Evolutionary conservation across 495 filamentous ascomycete species (phyloP).

Genomic region (Penicillium robsamsonii): DNA sequence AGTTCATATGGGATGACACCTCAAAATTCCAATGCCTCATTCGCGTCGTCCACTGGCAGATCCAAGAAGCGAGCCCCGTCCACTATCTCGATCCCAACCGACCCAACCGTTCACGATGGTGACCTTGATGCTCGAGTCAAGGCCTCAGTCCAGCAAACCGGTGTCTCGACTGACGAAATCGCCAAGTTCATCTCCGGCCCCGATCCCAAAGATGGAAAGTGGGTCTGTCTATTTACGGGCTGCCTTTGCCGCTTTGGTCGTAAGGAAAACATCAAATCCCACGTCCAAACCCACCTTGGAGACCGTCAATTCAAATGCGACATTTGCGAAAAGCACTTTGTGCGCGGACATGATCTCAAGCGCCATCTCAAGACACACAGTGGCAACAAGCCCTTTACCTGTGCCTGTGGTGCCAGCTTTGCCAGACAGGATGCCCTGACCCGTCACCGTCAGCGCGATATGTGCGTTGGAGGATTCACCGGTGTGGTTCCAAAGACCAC

Average conservation of each 20-base stretch:
- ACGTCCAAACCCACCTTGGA: slow-evolving; percentile 95
- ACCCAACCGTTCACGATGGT: slow-evolving; percentile 41
- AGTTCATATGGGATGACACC: slow-evolving; percentile 24
- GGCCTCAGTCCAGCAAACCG: slow-evolving; percentile 63
- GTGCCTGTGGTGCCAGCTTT: slow-evolving; percentile 86
- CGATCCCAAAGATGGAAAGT: slow-evolving; percentile 68
- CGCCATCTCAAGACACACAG: slow-evolving; percentile 95
- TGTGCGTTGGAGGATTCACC: slow-evolving; percentile 90
- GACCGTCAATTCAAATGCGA: slow-evolving; percentile 91
- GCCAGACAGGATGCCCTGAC: slow-evolving; percentile 93
- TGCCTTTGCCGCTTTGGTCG: slow-evolving; percentile 85
- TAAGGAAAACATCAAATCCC: slow-evolving; percentile 96
- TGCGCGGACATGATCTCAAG: slow-evolving; percentile 94
- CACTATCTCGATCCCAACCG: slow-evolving; percentile 28
- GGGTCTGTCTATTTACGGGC: slow-evolving; percentile 76
- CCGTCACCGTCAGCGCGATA: slow-evolving; percentile 86
- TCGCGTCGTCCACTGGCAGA: slow-evolving; percentile 25
- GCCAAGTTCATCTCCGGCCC: slow-evolving; percentile 79
- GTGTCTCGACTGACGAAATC: slow-evolving; percentile 85
- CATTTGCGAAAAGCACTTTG: slow-evolving; percentile 88
- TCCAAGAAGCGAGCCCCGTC: slow-evolving; percentile 12
- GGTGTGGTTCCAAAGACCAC: slow-evolving; percentile 70
- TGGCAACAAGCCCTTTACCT: slow-evolving; percentile 87
- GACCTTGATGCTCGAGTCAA: slow-evolving; percentile 49
- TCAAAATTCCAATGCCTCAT: slow-evolving; percentile 31